A percentile compares a stretch with the other conserved stretches of the same genome.
Conservation (phyloP, 2,329 filamentous ascomycete genomes). For the Pestalotiopsis sp. region DNA sequence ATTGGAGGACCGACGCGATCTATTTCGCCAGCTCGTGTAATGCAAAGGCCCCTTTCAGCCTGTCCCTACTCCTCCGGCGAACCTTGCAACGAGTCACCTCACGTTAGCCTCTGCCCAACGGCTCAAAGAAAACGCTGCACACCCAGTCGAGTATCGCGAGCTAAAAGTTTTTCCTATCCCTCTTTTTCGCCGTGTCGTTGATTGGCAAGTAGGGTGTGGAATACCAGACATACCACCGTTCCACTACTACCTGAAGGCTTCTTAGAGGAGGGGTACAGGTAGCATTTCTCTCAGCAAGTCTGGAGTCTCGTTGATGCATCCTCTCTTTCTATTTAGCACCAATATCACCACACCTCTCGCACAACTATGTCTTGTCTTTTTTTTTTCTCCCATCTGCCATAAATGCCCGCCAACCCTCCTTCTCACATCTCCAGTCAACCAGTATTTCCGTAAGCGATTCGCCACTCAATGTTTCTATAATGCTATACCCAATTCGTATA, state of each 20-base stretch:
- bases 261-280: no score
- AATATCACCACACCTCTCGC: no score
- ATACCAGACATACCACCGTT: background rate
- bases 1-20: background rate
- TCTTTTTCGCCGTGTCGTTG: background rate
- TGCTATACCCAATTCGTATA: background rate
- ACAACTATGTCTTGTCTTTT: no score
- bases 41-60: background rate
- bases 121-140: background rate
- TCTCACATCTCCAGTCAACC: background rate
- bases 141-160: background rate
- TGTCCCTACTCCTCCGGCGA: background rate
- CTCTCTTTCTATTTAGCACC: no score
- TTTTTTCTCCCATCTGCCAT: no score
- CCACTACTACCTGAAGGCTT: no score
- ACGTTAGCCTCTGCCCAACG: background rate
- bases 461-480: background rate
- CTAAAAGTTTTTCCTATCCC: background rate
- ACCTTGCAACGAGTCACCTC: conserved; percentile 2
- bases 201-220: background rate
- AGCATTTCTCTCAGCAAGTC: no score
- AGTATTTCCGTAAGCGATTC: background rate
- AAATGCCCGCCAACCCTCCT: background rate
- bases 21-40: background rate
- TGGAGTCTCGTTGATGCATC: no score